These are phyloP conservation scores for Phaeosphaeriaceae sp. DNA, from an alignment of 2,329 filamentous ascomycete genomes.

Conservation along the genomic window DNA sequence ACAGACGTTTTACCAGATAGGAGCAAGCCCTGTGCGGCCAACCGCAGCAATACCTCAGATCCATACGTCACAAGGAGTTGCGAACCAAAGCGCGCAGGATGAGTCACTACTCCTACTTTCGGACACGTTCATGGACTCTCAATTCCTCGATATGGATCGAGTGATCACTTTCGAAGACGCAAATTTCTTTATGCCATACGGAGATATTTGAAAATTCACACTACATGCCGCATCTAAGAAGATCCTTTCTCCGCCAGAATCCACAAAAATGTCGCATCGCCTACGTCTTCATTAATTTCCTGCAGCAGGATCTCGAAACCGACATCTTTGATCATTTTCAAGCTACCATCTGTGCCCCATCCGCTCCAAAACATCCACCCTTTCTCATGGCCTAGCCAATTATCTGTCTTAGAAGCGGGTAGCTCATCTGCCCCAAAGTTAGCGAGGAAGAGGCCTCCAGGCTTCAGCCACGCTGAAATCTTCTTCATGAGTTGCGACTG, in stretches of 20 bases:
- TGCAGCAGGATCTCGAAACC: slow-evolving; percentile 34
- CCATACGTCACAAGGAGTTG: neutral
- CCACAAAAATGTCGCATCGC: slow-evolving; percentile 39
- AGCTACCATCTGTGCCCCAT: slow-evolving; percentile 46
- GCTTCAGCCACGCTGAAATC: slow-evolving; percentile 58
- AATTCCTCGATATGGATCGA: slow-evolving; percentile 42
- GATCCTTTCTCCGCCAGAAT: slow-evolving; percentile 28
- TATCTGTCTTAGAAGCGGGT: slow-evolving; percentile 13
- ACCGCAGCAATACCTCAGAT: slow-evolving; percentile 1
- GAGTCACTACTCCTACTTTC: slow-evolving; percentile 38
- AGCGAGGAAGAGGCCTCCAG: slow-evolving; percentile 54
- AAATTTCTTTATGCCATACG: slow-evolving; percentile 37
- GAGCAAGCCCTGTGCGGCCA: neutral
- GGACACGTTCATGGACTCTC: slow-evolving; percentile 42
- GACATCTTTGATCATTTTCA: slow-evolving; percentile 34
- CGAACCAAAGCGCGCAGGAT: slow-evolving; percentile 32
- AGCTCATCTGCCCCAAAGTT: slow-evolving; percentile 48
- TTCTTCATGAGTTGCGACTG: slow-evolving; percentile 56
- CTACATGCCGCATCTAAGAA: neutral
- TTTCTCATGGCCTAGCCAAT: slow-evolving; percentile 45
- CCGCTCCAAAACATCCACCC: slow-evolving; percentile 51
- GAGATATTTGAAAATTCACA: no score
- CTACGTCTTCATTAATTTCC: slow-evolving; percentile 29
- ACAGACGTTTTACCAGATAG: slow-evolving; percentile 8
- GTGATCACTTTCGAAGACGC: slow-evolving; percentile 46